Evolutionary conservation across 331 rosid species (phyloP).

Genomic region (Arachis monticola): DNA sequence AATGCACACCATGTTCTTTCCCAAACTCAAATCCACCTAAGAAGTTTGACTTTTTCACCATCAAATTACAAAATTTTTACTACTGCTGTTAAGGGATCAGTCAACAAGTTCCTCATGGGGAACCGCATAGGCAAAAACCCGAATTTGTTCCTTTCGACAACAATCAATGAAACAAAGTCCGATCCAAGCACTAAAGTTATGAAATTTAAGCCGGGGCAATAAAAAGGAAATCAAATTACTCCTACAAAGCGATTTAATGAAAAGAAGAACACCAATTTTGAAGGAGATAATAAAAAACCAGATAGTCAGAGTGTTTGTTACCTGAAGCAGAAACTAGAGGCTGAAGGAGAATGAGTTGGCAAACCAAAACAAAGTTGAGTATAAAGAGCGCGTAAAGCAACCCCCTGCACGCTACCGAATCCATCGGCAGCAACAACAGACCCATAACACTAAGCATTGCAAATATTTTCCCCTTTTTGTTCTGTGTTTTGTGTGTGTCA

Average conservation of each 20-base stretch:
- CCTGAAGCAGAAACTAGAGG: slow-evolving; percentile 93
- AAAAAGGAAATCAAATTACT: neutral
- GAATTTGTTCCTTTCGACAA: neutral
- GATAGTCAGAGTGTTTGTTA: slow-evolving; percentile 22
- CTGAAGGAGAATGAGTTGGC: slow-evolving; percentile 83
- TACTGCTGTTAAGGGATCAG: neutral
- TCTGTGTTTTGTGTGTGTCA: neutral
- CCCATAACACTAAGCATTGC: slow-evolving; percentile 43
- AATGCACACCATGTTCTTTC: neutral
- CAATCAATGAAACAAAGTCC: slow-evolving; percentile 9
- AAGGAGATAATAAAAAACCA: slow-evolving; percentile 29
- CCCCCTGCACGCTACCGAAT: slow-evolving; percentile 64
- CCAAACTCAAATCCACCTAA: neutral
- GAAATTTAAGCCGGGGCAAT: neutral
- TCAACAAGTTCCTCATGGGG: neutral
- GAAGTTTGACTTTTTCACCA: neutral
- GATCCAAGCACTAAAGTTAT: slow-evolving; percentile 24
- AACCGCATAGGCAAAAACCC: neutral
- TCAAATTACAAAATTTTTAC: neutral
- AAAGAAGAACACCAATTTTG: neutral
- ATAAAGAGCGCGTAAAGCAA: slow-evolving; percentile 57
- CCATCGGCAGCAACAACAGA: slow-evolving; percentile 49
- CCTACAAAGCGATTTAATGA: neutral
- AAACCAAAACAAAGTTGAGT: slow-evolving; percentile 74
- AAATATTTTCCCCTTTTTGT: neutral